Base-by-base conservation (phyloP, 2,329 filamentous ascomycete genomes). In the Madurella mycetomatis region DNA sequence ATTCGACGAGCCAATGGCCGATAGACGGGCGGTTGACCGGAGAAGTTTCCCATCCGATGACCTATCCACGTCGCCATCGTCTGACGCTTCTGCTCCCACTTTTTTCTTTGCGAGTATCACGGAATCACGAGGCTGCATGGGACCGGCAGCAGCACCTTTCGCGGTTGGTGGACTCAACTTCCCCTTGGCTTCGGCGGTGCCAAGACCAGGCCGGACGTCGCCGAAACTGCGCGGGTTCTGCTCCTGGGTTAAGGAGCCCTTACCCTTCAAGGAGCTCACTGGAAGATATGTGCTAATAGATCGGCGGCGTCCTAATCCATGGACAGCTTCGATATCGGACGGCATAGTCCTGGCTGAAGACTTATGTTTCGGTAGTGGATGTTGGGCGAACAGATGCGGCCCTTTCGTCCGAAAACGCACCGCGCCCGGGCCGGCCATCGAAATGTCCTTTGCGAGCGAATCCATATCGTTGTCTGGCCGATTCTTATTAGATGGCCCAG, bases 261-360 rank as follows among this genome's bases (percentile, higher is more conserved):
- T 32, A 19, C 31, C 25, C 11, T 41, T 40, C 25, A 11, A 13
- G 2, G 50, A 48, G 2, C 43, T 43, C 0, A 53, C 16, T 3
- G 54, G 59, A 51, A 64, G 42, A 41, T 63, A 63, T 0, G 56
- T 58, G 53, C 55, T 59, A 41, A 65, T 41, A 2, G 63, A 64
- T 18, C 58, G 54, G 13, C 60, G 57, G 9, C 60, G 55, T 12
- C 37, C 53, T 13, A 55, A n/a, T 9, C 47, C 25, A 1, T 45
- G 41, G 15, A 32, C 18, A 8, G 12, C 15, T 5, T 32, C 41
- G 11, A 53, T 12, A 4, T 49, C 42, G 2, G 45, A 19, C n/a
- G 18, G 16, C 13, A 44, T 17, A 13, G 25, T 51, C 16, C 25
- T 7, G 25, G 47, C 48, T 2, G 48, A 44, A 1, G 41, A 47